Percentiles rank a stretch among this genome's conserved stretches.
Evolutionary conservation across 2,329 filamentous ascomycete genomes (phyloP).

Genomic region (Thelonectria blattea): DNA sequence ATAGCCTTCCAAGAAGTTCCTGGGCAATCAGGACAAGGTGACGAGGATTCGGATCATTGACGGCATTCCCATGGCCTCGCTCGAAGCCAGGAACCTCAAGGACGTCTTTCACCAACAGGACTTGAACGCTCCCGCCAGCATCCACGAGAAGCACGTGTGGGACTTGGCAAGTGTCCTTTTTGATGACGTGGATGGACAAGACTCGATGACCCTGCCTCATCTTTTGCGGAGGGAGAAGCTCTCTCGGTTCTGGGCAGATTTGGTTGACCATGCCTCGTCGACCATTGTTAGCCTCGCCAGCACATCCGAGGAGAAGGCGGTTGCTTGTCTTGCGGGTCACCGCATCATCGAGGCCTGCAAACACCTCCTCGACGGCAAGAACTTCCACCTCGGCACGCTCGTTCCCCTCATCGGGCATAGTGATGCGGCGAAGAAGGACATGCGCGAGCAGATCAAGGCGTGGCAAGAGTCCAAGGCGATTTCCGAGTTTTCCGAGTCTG

Average conservation of each 20-base stretch:
- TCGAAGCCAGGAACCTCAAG: slow-evolving; percentile 47
- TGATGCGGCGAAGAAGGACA: slow-evolving; percentile 71
- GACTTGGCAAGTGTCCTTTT: slow-evolving; percentile 86
- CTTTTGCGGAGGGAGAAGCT: slow-evolving; percentile 66
- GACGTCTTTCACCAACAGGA: slow-evolving; percentile 50
- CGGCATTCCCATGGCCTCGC: slow-evolving; percentile 64
- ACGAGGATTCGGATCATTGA: slow-evolving; percentile 61
- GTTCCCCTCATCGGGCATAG: slow-evolving; percentile 82
- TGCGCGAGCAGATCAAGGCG: slow-evolving; percentile 78
- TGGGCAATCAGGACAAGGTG: slow-evolving; percentile 61
- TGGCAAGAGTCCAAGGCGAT: slow-evolving; percentile 86
- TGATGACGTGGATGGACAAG: slow-evolving; percentile 63
- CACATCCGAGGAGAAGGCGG: slow-evolving; percentile 80
- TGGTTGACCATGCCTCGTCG: slow-evolving; percentile 67
- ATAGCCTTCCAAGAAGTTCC: slow-evolving; percentile 61
- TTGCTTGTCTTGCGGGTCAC: slow-evolving; percentile 79
- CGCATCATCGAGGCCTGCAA: slow-evolving; percentile 84
- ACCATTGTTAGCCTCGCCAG: slow-evolving; percentile 63
- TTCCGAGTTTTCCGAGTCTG: slow-evolving; percentile 83
- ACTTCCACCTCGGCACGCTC: slow-evolving; percentile 85
- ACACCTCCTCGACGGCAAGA: slow-evolving; percentile 73
- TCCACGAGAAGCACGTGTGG: slow-evolving; percentile 81
- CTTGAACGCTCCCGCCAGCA: slow-evolving; percentile 51
- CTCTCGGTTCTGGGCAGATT: slow-evolving; percentile 68
- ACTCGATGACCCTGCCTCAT: slow-evolving; percentile 47